A percentile compares a stretch with the other conserved stretches of the same genome.
phyloP scores from a whole-genome alignment of 139 green algal genomes.

The Bryopsis sp. region DNA sequence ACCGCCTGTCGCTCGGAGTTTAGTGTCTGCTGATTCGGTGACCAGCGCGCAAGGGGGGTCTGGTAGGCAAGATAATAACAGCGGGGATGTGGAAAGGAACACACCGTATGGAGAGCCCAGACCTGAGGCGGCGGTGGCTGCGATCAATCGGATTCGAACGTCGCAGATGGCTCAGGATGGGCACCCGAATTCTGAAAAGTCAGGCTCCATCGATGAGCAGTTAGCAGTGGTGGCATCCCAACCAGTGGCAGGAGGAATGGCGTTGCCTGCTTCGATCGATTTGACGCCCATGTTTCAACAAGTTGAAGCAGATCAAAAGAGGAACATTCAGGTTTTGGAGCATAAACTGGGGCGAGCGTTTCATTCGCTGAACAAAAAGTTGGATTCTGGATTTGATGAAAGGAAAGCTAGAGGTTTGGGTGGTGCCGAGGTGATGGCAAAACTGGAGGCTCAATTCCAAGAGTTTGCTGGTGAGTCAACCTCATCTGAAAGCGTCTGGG shows the following conservation, averaged over 20 bases:
- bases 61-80: no score
- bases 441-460: no score
- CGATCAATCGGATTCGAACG: neutral
- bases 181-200: neutral
- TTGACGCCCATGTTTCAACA: neutral
- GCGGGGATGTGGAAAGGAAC: no score
- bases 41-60: no score
- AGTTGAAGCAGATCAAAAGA: neutral
- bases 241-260: neutral
- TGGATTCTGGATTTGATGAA: no score
- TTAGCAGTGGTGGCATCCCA: neutral
- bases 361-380: slow-evolving; percentile 12
- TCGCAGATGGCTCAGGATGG: neutral
- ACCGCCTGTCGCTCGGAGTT: no score
- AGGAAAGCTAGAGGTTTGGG: no score
- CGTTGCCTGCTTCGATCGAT: neutral
- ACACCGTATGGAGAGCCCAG: neutral
- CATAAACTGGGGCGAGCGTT: slow-evolving; percentile 15
- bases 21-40: no score
- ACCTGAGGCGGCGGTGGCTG: neutral
- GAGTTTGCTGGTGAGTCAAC: no score
- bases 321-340: slow-evolving; percentile 14
- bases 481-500: no score
- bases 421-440: no score
- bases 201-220: neutral